Evolutionary conservation across 2,329 filamentous ascomycete species (phyloP), one percentile per base, ranked within the genome.

Genomic region (Coniella lustricola): DNA sequence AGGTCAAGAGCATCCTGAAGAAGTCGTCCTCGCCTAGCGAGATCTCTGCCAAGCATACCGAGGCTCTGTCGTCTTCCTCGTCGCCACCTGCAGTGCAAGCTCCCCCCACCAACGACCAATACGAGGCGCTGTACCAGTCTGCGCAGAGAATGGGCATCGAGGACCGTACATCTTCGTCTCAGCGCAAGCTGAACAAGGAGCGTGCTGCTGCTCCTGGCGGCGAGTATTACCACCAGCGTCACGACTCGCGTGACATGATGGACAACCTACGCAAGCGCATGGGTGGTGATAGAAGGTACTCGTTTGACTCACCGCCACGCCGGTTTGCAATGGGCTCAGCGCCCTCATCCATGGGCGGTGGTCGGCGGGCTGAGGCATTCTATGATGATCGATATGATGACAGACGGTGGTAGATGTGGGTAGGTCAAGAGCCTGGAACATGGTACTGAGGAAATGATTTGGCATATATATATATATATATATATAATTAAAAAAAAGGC

Each of bases 1-100:
- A 39, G 14, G 52, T 54, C 37, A 51, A 49, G 43, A 42, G 52
- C 20, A 54, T 54, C 35, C 35, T 54, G 14, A 54, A 54, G 42
- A 41, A 51, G 38, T 38, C 42, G 13, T 29, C 25, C 5, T 29
- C 25, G 10, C 25, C 25, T 5, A 21, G 20, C 21, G 22, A 35
- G 14, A 4, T 31, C 1, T 14, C 39, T 17, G 12, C n/a, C 14
- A 41, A 31, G 20, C 38, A 41, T n/a, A 33, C n/a, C 32, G 40
- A 38, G 3, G 12, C 46, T 12, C 34, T 25, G 22, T 34, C 4
- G 21, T 47, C 3, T 39, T 47, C 12, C 43, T 47, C 7, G 50
- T 50, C n/a, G n/a, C n/a, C n/a, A n/a, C n/a, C n/a, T n/a, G n/a
- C n/a, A n/a, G n/a, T n/a, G n/a, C n/a, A n/a, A 7, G 47, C 50